Evolutionary conservation across 2,329 filamentous ascomycete species (phyloP).

Genomic region (Xylariaceae sp.): DNA sequence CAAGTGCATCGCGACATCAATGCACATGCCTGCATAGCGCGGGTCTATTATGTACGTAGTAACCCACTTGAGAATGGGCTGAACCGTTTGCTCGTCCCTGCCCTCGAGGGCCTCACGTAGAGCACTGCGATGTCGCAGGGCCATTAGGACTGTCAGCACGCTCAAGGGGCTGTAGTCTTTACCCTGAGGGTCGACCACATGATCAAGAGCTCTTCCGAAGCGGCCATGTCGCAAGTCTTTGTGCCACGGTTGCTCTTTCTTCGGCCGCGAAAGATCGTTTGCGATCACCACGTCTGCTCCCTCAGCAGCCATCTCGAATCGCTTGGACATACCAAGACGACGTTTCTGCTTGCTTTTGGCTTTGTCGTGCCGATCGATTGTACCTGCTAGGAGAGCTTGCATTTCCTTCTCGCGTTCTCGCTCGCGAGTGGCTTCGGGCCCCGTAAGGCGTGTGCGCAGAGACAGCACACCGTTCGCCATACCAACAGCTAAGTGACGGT

Average conservation of each 20-base stretch:
- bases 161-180: constrained; percentile 55
- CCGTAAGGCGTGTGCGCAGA: constrained; percentile 81
- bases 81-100: constrained; percentile 75
- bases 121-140: constrained; percentile 82
- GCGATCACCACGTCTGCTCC: constrained; percentile 86
- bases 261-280: constrained; percentile 46
- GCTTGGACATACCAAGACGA: constrained; percentile 38
- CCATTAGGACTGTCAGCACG: constrained; percentile 73
- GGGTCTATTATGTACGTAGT: constrained; percentile 78
- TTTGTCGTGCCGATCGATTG: constrained; percentile 72
- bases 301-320: constrained; percentile 79
- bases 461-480: constrained; percentile 93
- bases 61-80: constrained; percentile 81
- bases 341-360: constrained; percentile 66
- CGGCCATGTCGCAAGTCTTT: constrained; percentile 71
- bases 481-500: constrained; percentile 91
- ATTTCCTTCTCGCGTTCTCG: constrained; percentile 79
- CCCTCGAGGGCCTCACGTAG: constrained; percentile 74
- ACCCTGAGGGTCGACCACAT: constrained; percentile 57
- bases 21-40: constrained; percentile 72
- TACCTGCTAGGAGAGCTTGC: constrained; percentile 74
- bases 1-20: constrained; percentile 77
- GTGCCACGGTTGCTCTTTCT: constrained; percentile 70
- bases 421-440: constrained; percentile 72
- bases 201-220: constrained; percentile 75